These are phyloP conservation scores for Arthroderma uncinatum DNA, from an alignment of 2,329 filamentous ascomycete species.

Conservation along the genomic window DNA sequence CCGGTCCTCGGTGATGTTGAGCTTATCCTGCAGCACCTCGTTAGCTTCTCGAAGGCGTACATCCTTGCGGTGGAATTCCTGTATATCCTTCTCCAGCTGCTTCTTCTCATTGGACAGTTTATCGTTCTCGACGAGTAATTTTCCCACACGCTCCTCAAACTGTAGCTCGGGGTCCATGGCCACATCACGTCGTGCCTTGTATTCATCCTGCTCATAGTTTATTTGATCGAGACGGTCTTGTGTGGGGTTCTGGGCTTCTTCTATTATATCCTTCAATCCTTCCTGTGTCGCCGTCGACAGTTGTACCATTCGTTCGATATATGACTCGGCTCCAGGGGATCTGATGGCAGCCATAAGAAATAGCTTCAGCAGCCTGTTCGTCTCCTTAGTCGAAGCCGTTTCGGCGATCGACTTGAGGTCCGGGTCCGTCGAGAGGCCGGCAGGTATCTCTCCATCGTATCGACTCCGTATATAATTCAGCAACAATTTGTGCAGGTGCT, in stretches of 20 bases:
- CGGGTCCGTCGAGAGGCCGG: constrained; percentile 33
- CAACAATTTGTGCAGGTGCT: constrained; percentile 38
- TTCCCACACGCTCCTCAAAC: constrained; percentile 39
- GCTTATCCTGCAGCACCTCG: constrained; percentile 35
- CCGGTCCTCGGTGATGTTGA: constrained; percentile 39
- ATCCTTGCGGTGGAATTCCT: constrained; percentile 48
- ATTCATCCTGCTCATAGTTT: constrained; percentile 29
- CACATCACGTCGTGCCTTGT: constrained; percentile 24
- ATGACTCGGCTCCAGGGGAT: constrained; percentile 46
- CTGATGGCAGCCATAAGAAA: constrained; percentile 53
- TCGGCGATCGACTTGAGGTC: constrained; percentile 39
- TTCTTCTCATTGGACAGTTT: constrained; percentile 44
- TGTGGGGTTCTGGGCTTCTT: constrained; percentile 35
- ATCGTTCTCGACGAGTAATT: constrained; percentile 47
- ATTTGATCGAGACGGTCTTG: constrained; percentile 27
- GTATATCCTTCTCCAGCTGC: constrained; percentile 36
- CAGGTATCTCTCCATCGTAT: constrained; percentile 34
- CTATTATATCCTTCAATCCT: constrained; percentile 37
- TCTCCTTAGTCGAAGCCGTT: constrained; percentile 33
- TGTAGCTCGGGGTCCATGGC: constrained; percentile 36
- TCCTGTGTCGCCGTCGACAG: constrained; percentile 36
- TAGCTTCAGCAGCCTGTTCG: constrained; percentile 49
- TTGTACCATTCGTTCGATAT: constrained; percentile 40
- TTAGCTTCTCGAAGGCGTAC: constrained; percentile 46
- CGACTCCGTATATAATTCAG: constrained; percentile 37